Evolutionary conservation across 2,329 filamentous ascomycete species (phyloP).

Genomic region (Helotiales sp.): DNA sequence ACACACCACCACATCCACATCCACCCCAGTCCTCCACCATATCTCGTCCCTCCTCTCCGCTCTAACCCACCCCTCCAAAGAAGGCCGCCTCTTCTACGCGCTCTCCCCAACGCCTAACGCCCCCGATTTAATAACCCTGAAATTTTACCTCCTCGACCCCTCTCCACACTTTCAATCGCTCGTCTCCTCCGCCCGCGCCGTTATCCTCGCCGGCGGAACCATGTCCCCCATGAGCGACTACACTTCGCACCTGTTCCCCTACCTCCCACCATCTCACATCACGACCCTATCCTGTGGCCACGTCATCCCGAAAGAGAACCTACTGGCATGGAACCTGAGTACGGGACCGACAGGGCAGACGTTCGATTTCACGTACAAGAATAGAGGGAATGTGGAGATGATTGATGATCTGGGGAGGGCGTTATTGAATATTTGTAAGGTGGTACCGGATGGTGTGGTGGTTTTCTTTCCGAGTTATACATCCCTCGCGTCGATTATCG

Average conservation of each 20-base stretch:
- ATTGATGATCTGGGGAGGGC: slow-evolving; percentile 76
- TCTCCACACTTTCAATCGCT: slow-evolving; percentile 90
- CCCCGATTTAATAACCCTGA: slow-evolving; percentile 63
- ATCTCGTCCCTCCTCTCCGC: slow-evolving; percentile 75
- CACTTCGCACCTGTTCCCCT: slow-evolving; percentile 81
- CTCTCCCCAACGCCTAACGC: slow-evolving; percentile 44
- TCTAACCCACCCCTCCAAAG: slow-evolving; percentile 82
- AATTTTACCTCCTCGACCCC: slow-evolving; percentile 88
- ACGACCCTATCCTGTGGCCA: slow-evolving; percentile 91
- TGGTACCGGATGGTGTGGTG: slow-evolving; percentile 87
- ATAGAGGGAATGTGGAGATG: slow-evolving; percentile 65
- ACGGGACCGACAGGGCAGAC: slow-evolving; percentile 52
- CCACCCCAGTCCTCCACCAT: slow-evolving; percentile 49
- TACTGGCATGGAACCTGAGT: slow-evolving; percentile 76
- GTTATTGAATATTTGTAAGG: slow-evolving; percentile 71
- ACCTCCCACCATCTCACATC: slow-evolving; percentile 65
- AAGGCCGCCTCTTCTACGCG: slow-evolving; percentile 69
- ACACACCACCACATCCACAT: slow-evolving; percentile 24
- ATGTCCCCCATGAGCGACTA: slow-evolving; percentile 98
- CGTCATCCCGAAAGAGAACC: slow-evolving; percentile 82
- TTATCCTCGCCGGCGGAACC: slow-evolving; percentile 91
- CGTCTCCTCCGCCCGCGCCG: slow-evolving; percentile 80
- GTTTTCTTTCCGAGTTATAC: slow-evolving; percentile 96
- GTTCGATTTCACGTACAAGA: slow-evolving; percentile 89
- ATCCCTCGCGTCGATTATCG: slow-evolving; percentile 78